Base-by-base conservation (phyloP, 179 eudicot genomes). In the Actinidia chinensis region DNA sequence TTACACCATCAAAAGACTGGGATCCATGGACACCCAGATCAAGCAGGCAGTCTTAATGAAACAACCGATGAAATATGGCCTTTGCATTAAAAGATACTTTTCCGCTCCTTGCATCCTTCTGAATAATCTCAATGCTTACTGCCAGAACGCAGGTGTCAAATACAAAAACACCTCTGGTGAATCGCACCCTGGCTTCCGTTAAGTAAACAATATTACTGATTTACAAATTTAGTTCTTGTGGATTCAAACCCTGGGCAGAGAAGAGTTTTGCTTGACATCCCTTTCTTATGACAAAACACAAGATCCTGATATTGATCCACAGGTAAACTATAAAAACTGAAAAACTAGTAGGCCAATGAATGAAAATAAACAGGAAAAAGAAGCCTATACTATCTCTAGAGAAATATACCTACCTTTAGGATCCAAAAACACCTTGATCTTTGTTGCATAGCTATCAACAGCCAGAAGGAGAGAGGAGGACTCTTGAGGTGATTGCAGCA, bases 381-480 rank as follows among this genome's bases (percentile, higher is more conserved):
- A 46, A 40, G 22, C 28, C 14, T 14, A 48, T 7, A 70, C 2
- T 1, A 8, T n/a, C 58, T 76, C 7, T 50, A 60, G 42, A 71
- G 42, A 14, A 18, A 71, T 33, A 43, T 42, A 54, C 70, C 79
- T 84, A 90, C 98, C 98, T 94, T 94, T 79, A 94, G 83, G 77
- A 94, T 87, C 15, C 93, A n/a, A 85, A 79, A 85, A 89, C 36
- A 91, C 90, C n/a, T n/a, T n/a, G n/a, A n/a, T n/a, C 56, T 92
- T 85, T 77, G 87, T 90, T 25, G 98, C 90, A 86, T 87, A 94
- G 13, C 88, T 89, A 82, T 94, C 98, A 83, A 94, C 90, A 51
- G 98, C 97, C 66, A 92, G 92, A 82, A 90, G 92, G 97, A 87
- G n/a, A n/a, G n/a, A n/a, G n/a, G n/a, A n/a, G n/a, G n/a, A n/a